Conservation (phyloP, 164 flowering plant genomes). For the Kalanchoe fedtschenkoi region DNA sequence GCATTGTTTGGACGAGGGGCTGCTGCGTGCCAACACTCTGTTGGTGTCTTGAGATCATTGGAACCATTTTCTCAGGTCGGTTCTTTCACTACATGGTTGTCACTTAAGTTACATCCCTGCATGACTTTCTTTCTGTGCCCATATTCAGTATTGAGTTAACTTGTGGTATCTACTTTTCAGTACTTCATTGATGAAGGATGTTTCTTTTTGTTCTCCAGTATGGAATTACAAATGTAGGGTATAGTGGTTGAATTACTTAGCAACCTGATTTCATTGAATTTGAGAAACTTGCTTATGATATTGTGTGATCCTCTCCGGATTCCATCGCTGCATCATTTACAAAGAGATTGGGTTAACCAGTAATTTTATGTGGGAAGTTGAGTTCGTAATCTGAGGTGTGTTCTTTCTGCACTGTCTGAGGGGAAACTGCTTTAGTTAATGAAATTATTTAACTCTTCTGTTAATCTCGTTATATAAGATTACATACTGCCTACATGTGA, state of each 20-base stretch:
- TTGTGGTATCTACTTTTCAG: background rate
- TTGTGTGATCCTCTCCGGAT: background rate
- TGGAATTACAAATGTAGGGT: background rate
- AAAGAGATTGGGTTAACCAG: too few species aligned
- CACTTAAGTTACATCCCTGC: background rate
- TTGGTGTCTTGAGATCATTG: background rate
- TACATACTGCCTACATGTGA: background rate
- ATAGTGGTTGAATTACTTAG: background rate
- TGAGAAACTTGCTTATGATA: background rate
- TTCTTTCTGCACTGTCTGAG: background rate
- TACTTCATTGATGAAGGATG: background rate
- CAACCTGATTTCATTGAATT: too few species aligned
- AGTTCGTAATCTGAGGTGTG: background rate
- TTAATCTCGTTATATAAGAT: background rate
- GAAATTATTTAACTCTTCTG: too few species aligned
- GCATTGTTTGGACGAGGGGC: background rate
- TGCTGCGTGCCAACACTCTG: background rate
- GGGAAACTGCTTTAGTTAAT: background rate
- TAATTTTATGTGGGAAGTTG: too few species aligned
- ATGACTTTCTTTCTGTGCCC: background rate
- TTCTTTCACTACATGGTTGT: background rate
- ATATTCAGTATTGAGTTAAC: background rate
- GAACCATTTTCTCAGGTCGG: conserved; percentile 3
- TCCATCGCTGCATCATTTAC: background rate
- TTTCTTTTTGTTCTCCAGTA: background rate